Evolutionary conservation across 176 grass and related monocot species (phyloP), one percentile per base, ranked within the genome.

Genomic region (Raddia guianensis): DNA sequence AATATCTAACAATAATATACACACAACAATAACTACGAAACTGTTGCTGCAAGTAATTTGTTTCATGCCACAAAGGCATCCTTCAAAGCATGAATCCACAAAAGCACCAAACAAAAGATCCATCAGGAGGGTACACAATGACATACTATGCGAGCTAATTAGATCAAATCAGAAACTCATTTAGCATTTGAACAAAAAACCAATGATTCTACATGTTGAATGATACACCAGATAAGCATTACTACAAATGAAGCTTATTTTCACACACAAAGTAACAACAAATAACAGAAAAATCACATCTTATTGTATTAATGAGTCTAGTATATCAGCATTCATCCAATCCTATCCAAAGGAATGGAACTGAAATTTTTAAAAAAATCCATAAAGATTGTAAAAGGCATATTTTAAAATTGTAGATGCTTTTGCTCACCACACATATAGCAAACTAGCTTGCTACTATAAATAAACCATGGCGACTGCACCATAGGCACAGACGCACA

Each of bases 41-140:
- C 37, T 54, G 46, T 9, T 43, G 13, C 6, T 54, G 53, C n/a
- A 74, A 47, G 6, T 64, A 67, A 67, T 2, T 14, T 42, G 59
- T 33, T 60, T 53, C 51, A 69, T 70, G 3, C 33, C 19, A 54
- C 19, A 11, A 80, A 57, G 10, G 67, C 11, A 33, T 37, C 66
- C 1, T 50, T 16, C 12, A 53, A 9, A 8, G 34, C 49, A 8
- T 54, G 32, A 79, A 79, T 52, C 76, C 42, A 37, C 62, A 62
- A 78, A 84, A 8, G 27, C 73, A 70, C 32, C n/a, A 78, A 70
- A 44, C 5, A 70, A 43, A 78, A 63, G n/a, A 2, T 68, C 21
- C 42, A 18, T 68, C 52, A 33, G n/a, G 64, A 27, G 56, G 49
- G 35, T 79, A 27, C 27, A 61, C 63, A 43, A 16, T 66, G 8